Evolutionary conservation across 1,284 basidiomycete genomes (phyloP).

Genomic region (Peniophora sp.): DNA sequence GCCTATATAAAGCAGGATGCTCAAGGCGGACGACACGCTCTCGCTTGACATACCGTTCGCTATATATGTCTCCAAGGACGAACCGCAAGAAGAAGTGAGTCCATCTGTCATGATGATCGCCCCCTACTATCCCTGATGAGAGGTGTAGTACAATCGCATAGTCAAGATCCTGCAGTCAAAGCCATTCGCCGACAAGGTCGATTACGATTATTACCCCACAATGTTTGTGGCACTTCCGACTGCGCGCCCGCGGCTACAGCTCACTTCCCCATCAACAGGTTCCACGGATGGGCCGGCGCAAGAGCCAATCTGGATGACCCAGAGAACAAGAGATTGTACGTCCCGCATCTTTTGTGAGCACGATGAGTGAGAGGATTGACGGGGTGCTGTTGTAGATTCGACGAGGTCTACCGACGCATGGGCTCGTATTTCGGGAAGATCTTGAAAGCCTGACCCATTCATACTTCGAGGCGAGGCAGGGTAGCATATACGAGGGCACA

Average conservation of each 20-base stretch:
- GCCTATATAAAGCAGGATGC: too few species aligned
- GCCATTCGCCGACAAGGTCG: constrained; percentile 44
- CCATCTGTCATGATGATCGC: neutral
- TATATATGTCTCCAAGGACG: constrained; percentile 56
- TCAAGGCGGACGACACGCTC: constrained; percentile 44
- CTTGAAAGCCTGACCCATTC: neutral
- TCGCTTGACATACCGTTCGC: constrained; percentile 48
- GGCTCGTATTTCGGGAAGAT: constrained; percentile 39
- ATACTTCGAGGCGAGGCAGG: too few species aligned
- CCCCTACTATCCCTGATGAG: neutral
- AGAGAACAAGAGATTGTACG: constrained; percentile 58
- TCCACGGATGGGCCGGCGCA: constrained; percentile 70
- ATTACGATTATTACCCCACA: constrained; percentile 44
- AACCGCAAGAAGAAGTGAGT: constrained; percentile 45
- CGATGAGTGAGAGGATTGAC: too few species aligned
- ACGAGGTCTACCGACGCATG: constrained; percentile 54
- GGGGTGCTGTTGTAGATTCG: constrained; percentile 33
- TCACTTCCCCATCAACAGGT: constrained; percentile 25
- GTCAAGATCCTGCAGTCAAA: constrained; percentile 41
- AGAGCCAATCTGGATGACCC: constrained; percentile 55
- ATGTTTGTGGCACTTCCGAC: constrained; percentile 28
- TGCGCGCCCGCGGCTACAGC: constrained; percentile 3
- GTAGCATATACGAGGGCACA: too few species aligned
- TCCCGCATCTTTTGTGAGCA: neutral
- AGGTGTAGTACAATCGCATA: constrained; percentile 41